A percentile compares a stretch with the other conserved stretches of the same genome.
phyloP scores from a whole-genome alignment of 2,329 filamentous ascomycete genomes.

The Thielaviopsis cerberus region DNA sequence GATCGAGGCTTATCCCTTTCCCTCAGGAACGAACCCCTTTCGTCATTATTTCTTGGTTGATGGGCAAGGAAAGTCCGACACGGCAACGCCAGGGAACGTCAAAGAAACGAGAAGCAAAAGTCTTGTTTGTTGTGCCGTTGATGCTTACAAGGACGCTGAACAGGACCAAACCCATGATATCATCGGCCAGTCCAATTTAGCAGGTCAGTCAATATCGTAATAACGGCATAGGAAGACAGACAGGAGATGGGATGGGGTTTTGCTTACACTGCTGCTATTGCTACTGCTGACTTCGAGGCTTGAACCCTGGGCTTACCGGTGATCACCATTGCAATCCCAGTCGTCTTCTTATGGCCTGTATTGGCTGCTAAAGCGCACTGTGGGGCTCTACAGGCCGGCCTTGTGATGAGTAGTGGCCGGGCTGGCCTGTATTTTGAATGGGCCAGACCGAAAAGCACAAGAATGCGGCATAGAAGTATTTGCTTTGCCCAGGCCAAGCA shows the following conservation, averaged over 20 bases:
- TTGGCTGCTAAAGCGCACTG: neutral
- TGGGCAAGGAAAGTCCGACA: neutral
- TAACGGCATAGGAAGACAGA: neutral
- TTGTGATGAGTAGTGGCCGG: neutral
- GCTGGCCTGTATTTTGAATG: neutral
- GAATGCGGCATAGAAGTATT: too few species aligned
- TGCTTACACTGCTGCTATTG: too few species aligned
- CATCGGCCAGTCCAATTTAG: neutral
- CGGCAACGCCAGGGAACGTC: neutral
- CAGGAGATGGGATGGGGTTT: too few species aligned
- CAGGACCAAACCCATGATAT: neutral
- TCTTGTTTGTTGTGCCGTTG: too few species aligned
- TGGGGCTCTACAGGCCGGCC: neutral
- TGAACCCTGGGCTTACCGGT: neutral
- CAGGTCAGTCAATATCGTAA: neutral
- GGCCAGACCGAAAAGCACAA: neutral
- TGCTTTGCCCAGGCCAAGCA: neutral
- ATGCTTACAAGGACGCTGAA: neutral
- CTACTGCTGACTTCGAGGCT: neutral
- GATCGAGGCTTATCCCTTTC: too few species aligned
- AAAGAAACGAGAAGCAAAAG: neutral
- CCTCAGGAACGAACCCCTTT: too few species aligned
- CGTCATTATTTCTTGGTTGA: neutral
- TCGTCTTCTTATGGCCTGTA: neutral
- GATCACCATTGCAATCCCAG: neutral